These are phyloP conservation scores for Moniliella sp. DNA, from an alignment of 1,284 basidiomycete species.

Conservation along the genomic window DNA sequence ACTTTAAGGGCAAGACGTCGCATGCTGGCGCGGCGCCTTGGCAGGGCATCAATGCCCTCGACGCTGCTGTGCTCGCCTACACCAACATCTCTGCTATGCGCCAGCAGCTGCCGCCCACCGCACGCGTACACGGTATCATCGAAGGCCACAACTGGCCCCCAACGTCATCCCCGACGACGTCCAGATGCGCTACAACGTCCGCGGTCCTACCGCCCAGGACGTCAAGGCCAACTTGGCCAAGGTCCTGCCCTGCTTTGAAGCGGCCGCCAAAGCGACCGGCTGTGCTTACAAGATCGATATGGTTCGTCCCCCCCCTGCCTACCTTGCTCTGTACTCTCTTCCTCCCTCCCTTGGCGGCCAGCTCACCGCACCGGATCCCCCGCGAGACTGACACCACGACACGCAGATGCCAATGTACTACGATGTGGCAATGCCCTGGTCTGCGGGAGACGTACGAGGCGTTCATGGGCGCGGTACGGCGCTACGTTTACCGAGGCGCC, in stretches of 20 bases:
- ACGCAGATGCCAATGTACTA: slow-evolving; percentile 23
- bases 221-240: slow-evolving; percentile 39
- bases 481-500: not conserved
- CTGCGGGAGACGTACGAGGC: slow-evolving; percentile 12
- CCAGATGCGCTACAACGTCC: slow-evolving; percentile 47
- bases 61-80: slow-evolving; percentile 62
- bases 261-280: slow-evolving; percentile 49
- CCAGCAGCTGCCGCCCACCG: slow-evolving; percentile 48
- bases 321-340: too few relatives aligned
- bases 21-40: slow-evolving; percentile 43
- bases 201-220: slow-evolving; percentile 45
- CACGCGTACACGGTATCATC: slow-evolving; percentile 37
- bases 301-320: too few relatives aligned
- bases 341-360: too few relatives aligned
- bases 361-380: too few relatives aligned
- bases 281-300: slow-evolving; percentile 42
- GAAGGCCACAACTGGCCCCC: slow-evolving; percentile 10
- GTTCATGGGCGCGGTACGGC: slow-evolving; percentile 27
- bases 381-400: too few relatives aligned
- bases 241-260: slow-evolving; percentile 50
- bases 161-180: slow-evolving; percentile 59
- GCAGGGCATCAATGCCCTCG: slow-evolving; percentile 63
- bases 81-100: slow-evolving; percentile 50
- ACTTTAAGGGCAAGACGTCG: slow-evolving; percentile 16
- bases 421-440: slow-evolving; percentile 21